phyloP scores from a whole-genome alignment of 2,329 filamentous ascomycete genomes.

The Venturia aucupariae region DNA sequence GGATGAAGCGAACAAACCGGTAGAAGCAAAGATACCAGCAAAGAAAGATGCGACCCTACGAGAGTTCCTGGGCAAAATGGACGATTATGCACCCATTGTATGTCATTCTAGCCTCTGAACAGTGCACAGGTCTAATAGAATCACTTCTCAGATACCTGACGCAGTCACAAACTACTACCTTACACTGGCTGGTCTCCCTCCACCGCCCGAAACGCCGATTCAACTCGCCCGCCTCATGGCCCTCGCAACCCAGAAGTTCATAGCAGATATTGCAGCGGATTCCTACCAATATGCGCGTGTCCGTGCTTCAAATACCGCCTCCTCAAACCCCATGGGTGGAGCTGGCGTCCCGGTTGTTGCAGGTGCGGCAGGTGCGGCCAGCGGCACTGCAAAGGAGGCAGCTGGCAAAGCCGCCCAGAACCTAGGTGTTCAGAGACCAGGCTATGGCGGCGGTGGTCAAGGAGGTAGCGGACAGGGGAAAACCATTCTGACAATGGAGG shows the following conservation, averaged over 20 bases:
- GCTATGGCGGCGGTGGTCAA: slow-evolving; percentile 75
- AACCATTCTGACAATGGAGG: slow-evolving; percentile 97
- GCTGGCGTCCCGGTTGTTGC: slow-evolving; percentile 64
- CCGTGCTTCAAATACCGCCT: slow-evolving; percentile 80
- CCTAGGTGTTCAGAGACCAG: slow-evolving; percentile 39
- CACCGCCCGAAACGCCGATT: slow-evolving; percentile 80
- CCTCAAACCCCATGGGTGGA: slow-evolving; percentile 85
- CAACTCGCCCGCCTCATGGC: slow-evolving; percentile 88
- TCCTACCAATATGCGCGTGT: slow-evolving; percentile 97
- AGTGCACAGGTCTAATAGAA: not conserved
- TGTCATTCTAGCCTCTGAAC: slow-evolving; percentile 25
- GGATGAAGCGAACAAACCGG: slow-evolving; percentile 4
- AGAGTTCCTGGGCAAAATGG: slow-evolving; percentile 93
- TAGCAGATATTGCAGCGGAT: slow-evolving; percentile 93
- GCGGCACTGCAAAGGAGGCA: slow-evolving; percentile 43
- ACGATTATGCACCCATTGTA: slow-evolving; percentile 96
- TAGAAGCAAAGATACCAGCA: slow-evolving; percentile 57
- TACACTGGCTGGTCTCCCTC: slow-evolving; percentile 87
- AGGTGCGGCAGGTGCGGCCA: slow-evolving; percentile 45
- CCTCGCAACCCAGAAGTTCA: slow-evolving; percentile 97
- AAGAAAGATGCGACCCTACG: slow-evolving; percentile 88
- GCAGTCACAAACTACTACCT: slow-evolving; percentile 98
- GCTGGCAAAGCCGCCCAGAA: slow-evolving; percentile 36
- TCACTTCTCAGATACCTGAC: slow-evolving; percentile 69
- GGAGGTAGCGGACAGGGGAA: slow-evolving; percentile 81